Conservation (phyloP, 2,329 filamentous ascomycete species). For the Samsoniella hepiali region DNA sequence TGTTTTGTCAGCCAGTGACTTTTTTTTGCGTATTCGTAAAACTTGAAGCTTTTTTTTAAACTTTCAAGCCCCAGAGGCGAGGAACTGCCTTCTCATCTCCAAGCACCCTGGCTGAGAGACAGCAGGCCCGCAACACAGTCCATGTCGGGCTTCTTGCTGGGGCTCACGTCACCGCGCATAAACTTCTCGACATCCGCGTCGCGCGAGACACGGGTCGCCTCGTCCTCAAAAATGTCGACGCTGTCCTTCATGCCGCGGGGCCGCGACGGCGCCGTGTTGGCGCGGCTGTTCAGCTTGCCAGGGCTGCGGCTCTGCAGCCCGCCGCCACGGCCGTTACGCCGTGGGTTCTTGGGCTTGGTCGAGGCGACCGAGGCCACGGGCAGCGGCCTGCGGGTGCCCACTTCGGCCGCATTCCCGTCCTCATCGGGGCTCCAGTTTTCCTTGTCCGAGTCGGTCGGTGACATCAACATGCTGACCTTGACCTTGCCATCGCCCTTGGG, state of each 20-base stretch:
- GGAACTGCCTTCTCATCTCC: slow-evolving; percentile 53
- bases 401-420: slow-evolving; percentile 38
- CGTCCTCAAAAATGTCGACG: slow-evolving; percentile 54
- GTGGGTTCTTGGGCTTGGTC: slow-evolving; percentile 30
- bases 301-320: slow-evolving; percentile 40
- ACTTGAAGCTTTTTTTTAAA: not conserved
- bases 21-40: not conserved
- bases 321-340: slow-evolving; percentile 39
- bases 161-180: slow-evolving; percentile 64
- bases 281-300: slow-evolving; percentile 34
- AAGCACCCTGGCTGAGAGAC: slow-evolving; percentile 88
- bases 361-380: slow-evolving; percentile 24
- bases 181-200: slow-evolving; percentile 67
- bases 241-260: slow-evolving; percentile 33
- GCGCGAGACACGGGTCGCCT: slow-evolving; percentile 28
- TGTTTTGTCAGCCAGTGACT: slow-evolving; percentile 10
- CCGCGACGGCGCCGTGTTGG: slow-evolving; percentile 40
- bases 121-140: slow-evolving; percentile 87
- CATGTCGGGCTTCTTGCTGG: slow-evolving; percentile 74
- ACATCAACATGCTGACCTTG: slow-evolving; percentile 40
- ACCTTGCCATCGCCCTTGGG: slow-evolving; percentile 30
- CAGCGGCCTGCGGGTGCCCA: slow-evolving; percentile 34
- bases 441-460: slow-evolving; percentile 75
- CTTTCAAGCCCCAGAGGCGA: not conserved
- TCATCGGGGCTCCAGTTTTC: slow-evolving; percentile 76